phyloP scores from a whole-genome alignment of 176 grass and related monocot species.

The Dendrocalamus sinicus region DNA sequence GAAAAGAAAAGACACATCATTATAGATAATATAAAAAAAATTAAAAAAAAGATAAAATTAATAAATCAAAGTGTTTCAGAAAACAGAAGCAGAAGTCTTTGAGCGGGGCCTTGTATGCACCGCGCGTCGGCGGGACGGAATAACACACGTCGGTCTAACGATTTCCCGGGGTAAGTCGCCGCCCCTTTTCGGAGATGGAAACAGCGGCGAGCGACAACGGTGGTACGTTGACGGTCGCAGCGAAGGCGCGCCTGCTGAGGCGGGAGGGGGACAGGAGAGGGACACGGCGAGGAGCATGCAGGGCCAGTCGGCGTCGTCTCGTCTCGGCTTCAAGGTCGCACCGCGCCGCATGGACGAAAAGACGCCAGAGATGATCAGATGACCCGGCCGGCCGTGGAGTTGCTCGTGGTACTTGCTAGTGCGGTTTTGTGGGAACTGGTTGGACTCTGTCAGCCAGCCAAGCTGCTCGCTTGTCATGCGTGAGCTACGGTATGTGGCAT shows the following conservation, averaged over 20 bases:
- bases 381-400: not conserved
- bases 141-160: not conserved
- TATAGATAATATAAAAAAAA: too few species aligned
- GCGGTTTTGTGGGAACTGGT: not conserved
- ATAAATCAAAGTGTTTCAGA: too few species aligned
- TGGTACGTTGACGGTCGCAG: not conserved
- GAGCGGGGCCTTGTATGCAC: too few species aligned
- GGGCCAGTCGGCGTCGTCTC: not conserved
- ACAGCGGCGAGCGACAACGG: not conserved
- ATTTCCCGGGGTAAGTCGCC: not conserved
- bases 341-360: not conserved
- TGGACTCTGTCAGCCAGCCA: not conserved
- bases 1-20: too few species aligned
- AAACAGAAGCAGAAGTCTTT: too few species aligned
- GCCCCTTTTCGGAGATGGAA: not conserved
- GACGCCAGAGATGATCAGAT: not conserved
- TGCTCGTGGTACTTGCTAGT: not conserved
- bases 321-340: not conserved
- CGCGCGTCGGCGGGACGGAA: too few species aligned
- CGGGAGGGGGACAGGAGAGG: not conserved
- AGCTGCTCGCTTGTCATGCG: not conserved
- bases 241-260: not conserved
- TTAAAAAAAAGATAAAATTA: too few species aligned
- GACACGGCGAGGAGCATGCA: not conserved
- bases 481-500: not conserved